Base-by-base conservation (phyloP, 805 yeast species). In the Saccharomyces kudriavzevii region DNA sequence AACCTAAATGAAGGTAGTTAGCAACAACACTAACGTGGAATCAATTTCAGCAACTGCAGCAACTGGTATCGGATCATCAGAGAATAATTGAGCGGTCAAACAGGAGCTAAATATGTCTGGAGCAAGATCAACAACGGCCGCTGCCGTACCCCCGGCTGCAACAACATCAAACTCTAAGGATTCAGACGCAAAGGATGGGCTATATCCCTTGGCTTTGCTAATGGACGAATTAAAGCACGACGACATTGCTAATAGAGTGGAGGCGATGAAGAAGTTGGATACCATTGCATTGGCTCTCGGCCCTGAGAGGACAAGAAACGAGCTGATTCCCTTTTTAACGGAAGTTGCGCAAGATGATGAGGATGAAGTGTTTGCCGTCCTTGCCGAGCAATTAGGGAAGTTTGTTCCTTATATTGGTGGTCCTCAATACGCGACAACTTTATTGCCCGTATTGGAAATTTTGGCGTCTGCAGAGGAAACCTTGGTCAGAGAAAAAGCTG, bases 141-240 rank as follows among this genome's bases (percentile, higher is more conserved):
- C 22, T 35, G 43, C 43, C 4, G 24, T 35, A 24, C 43, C 43
- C 22, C 14, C 35, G 35, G 43, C 43, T 17, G 43, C 43, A 35
- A 35, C 43, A 35, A 35, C 24, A 9, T n/a, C 43, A 17, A 35
- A 20, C 22, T 17, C 24, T 35, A 35, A 35, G 22, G 43, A 35
- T 3, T 35, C 52, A n/a, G 54, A 45, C 40, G 56, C 57, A 13
- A 70, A 68, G 25, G 73, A 71, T 53, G 81, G 77, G 56, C 79
- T 94, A 54, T 92, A 89, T 66, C 99, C 99, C 47, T 81, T 94
- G 71, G 99, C 99, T 14, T 79, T 94, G 61, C 80, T 94, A 56
- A 90, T 94, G 89, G 99, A 95, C 70, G 99, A 95, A 72, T 80
- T 94, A 70, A 88, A 88, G 73, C 97, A 92, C 70, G 99, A 94